phyloP scores from a whole-genome alignment of 768 basidiomycete species.

The Pulveroboletus sp. region DNA sequence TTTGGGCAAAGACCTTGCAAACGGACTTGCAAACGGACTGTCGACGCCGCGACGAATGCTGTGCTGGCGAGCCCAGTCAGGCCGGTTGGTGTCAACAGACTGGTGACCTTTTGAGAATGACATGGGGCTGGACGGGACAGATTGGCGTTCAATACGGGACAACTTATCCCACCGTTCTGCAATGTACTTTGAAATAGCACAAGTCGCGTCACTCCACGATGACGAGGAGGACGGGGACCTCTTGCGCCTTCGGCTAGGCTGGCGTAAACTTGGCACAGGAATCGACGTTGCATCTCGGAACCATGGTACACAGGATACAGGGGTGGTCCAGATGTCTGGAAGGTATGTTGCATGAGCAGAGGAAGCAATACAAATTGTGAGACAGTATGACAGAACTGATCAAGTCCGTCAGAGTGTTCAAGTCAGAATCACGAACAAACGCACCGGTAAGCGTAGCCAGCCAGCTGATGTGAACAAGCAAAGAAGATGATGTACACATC shows the following conservation, averaged over 20 bases:
- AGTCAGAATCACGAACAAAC: conserved; percentile 15
- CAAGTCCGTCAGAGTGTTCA: neutral
- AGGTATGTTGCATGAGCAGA: conserved; percentile 42
- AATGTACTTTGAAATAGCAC: conserved; percentile 28
- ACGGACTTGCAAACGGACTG: conserved; percentile 52
- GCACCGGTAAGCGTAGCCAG: conserved; percentile 44
- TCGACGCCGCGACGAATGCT: conserved; percentile 54
- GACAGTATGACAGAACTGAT: conserved; percentile 53
- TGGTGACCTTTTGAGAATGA: conserved; percentile 16
- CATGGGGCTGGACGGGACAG: conserved; percentile 13
- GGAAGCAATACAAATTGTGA: conserved; percentile 47
- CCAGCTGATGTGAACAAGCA: conserved; percentile 51
- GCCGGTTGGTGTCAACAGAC: conserved; percentile 31
- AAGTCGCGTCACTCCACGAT: conserved; percentile 13
- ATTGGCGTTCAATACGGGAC: conserved; percentile 22
- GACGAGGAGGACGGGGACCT: conserved; percentile 8
- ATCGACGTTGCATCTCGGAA: conserved; percentile 32
- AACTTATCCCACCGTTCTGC: conserved; percentile 30
- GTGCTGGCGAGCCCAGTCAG: conserved; percentile 49
- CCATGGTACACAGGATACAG: conserved; percentile 58
- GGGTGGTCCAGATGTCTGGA: conserved; percentile 51
- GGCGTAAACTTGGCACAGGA: conserved; percentile 2
- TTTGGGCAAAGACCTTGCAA: conserved; percentile 30
- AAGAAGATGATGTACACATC: conserved; percentile 45
- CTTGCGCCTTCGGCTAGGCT: conserved; percentile 10